Evolutionary conservation across 768 basidiomycete species (phyloP), one percentile per base, ranked within the genome.

Genomic region (Tubosaeta sp.): DNA sequence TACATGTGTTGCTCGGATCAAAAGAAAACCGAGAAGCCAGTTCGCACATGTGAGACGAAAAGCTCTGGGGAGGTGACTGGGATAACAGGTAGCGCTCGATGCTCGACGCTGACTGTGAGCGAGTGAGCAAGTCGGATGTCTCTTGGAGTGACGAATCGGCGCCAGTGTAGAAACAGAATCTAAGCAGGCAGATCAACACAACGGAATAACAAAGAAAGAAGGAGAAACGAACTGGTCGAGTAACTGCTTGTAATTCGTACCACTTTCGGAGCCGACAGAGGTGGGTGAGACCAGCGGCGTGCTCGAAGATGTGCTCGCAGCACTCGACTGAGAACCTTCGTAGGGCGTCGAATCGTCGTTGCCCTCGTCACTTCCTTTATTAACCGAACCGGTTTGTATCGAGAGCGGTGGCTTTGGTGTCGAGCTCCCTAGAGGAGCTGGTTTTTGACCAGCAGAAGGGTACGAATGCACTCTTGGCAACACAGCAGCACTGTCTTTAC

Each of bases 161-260:
- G 1, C 88, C 88, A 3, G 88, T 90, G 68, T 80, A 90, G 69
- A 90, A 90, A 71, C 88, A 90, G 67, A 86, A 90, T 59, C 88
- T 90, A 48, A 12, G 36, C 55, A 19, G 6, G 36, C 16, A 46
- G 6, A 8, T 69, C 38, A 62, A 19, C 25, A 38, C 11, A 3
- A 13, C 9, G 1, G 19, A 6, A 35, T 13, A 32, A 5, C 7
- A 25, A n/a, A 36, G 10, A 24, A n/a, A 3, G 1, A 38, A 43
- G n/a, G n/a, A 29, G 13, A 27, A 14, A 75, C 81, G 41, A 58
- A 87, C 87, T 74, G 81, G 67, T 80, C 79, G 51, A 90, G 63
- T 53, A 90, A 81, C 52, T 79, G 76, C 53, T 72, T 74, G 61
- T 88, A 87, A 54, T 74, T 73, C 54, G 76, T 74, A 21, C 74